Base-by-base conservation (phyloP, 202 grass and related monocot genomes). In the Carex sylvatica region DNA sequence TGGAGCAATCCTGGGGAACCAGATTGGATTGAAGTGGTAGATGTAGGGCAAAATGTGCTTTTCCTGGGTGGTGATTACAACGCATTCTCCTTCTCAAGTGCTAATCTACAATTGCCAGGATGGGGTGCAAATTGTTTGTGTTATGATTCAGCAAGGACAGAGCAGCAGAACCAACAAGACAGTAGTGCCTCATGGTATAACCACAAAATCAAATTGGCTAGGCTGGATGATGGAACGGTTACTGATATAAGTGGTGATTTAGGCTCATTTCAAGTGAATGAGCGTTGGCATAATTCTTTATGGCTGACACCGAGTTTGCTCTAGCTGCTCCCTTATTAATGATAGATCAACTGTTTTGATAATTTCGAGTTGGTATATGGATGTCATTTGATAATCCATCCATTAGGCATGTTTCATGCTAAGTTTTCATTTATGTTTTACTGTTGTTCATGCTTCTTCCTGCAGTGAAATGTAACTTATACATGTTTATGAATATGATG, bases 101-200 rank as follows among this genome's bases (percentile, higher is more conserved):
- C 11, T 69, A 44, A 69, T 68, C 35, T 42, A 3, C 35, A 69
- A 69, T 69, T 69, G 66, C 66, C 15, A 69, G 2, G 11, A 49
- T 69, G 65, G 30, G n/a, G 74, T 23, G 49, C 75, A 74, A 78
- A 83, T 55, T 20, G 83, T 74, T 56, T 55, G 42, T 83, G 60
- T 14, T 63, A 62, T 82, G 49, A 80, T 35, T 49, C 73, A 59
- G n/a, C 18, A 55, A 19, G 64, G 13, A 31, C 0, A 13, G 63
- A 31, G 26, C 12, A 70, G 15, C 23, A 28, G 65, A 4, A 77
- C 36, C 77, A 4, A 23, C 9, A 14, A 65, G 23, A 13, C 30
- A 23, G 69, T 53, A 6, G 30, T 38, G 23, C 26, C 63, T 24
- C 55, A 53, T 16, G 11, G 53, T 19, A n/a, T 24, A 54, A 71